phyloP scores from a whole-genome alignment of 208 protist species.

The Trypanosoma boissoni region DNA sequence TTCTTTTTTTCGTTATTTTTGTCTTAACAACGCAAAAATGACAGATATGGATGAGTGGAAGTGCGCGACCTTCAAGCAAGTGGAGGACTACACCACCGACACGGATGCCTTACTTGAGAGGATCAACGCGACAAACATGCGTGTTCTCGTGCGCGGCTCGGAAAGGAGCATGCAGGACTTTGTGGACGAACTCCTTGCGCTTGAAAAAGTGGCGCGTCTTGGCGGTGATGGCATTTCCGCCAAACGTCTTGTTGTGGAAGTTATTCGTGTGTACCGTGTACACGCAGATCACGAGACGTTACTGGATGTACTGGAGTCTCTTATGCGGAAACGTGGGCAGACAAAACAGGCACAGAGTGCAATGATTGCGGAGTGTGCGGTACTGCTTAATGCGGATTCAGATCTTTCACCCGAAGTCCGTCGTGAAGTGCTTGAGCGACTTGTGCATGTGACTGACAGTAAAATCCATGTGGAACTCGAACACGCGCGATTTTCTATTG shows the following conservation, averaged over 20 bases:
- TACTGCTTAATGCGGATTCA: conserved; percentile 56
- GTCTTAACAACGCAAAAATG: conserved; percentile 4
- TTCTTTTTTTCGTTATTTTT: too few relatives aligned
- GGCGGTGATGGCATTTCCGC: conserved; percentile 74
- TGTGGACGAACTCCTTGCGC: conserved; percentile 78
- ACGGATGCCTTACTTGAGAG: conserved; percentile 60
- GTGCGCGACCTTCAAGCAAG: conserved; percentile 86
- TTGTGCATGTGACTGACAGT: conserved; percentile 91
- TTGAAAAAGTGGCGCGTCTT: conserved; percentile 91
- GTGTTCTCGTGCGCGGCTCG: conserved; percentile 63
- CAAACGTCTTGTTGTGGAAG: conserved; percentile 80
- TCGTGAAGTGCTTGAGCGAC: conserved; percentile 86
- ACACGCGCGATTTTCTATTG: conserved; percentile 92
- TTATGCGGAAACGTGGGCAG: conserved; percentile 95
- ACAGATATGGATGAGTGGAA: conserved; percentile 83
- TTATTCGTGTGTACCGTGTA: conserved; percentile 86
- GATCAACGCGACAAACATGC: conserved; percentile 74
- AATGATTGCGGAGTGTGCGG: conserved; percentile 88
- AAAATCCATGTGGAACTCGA: conserved; percentile 97
- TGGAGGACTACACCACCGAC: conserved; percentile 75
- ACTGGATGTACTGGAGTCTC: conserved; percentile 77
- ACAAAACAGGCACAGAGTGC: conserved; percentile 89
- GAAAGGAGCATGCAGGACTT: conserved; percentile 66
- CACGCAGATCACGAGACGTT: conserved; percentile 78
- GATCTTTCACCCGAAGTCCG: conserved; percentile 44